Conservation (phyloP, 1,139 yeast species). For the Magnusiomyces tetraspermus region DNA sequence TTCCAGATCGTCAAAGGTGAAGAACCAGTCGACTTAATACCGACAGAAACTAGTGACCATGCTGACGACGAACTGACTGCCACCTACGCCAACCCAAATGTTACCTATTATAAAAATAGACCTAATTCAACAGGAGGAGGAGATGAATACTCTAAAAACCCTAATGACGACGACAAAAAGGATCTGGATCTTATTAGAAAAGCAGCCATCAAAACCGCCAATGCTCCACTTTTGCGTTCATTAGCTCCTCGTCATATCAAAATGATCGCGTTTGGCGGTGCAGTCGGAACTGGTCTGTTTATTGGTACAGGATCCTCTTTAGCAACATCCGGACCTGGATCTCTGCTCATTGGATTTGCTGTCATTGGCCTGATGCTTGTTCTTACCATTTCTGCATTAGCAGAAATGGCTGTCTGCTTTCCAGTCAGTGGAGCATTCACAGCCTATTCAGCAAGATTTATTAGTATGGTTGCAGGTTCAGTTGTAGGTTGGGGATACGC, state of each 20-base stretch:
- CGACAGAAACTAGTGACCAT: background rate
- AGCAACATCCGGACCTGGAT: slow-evolving; percentile 65
- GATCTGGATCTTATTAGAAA: no score
- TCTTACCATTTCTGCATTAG: slow-evolving; percentile 63
- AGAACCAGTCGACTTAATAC: background rate
- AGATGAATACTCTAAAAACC: slow-evolving; percentile 38
- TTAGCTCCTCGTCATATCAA: slow-evolving; percentile 42
- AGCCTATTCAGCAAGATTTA: slow-evolving; percentile 52
- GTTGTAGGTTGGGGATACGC: slow-evolving; percentile 79
- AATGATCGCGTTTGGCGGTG: slow-evolving; percentile 67
- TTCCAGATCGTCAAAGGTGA: background rate
- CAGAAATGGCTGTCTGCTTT: slow-evolving; percentile 64
- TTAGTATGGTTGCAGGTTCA: slow-evolving; percentile 73
- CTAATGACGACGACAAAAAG: slow-evolving; percentile 3
- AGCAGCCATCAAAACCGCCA: slow-evolving; percentile 21
- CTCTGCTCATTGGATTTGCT: slow-evolving; percentile 53
- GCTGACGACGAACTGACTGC: background rate
- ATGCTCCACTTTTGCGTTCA: slow-evolving; percentile 34
- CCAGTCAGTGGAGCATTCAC: slow-evolving; percentile 68
- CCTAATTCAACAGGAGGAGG: no score
- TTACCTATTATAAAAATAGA: background rate
- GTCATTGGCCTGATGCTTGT: slow-evolving; percentile 61
- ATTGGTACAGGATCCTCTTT: slow-evolving; percentile 66
- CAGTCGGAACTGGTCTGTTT: slow-evolving; percentile 62
- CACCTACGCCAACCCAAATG: background rate